Conservation (phyloP, 495 filamentous ascomycete species). For the Xylaria flabelliformis region DNA sequence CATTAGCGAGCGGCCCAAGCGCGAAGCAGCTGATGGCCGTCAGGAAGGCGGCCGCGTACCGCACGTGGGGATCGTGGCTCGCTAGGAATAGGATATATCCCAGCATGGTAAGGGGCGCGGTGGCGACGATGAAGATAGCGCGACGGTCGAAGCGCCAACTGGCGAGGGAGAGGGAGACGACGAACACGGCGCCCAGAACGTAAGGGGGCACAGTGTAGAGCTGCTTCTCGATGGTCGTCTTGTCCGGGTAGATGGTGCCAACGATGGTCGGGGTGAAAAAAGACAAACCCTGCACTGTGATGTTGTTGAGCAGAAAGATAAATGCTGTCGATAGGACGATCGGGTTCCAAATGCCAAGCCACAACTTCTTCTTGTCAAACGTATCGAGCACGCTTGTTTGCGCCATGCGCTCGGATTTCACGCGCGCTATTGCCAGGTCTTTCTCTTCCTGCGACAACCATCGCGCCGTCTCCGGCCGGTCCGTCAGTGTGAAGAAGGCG, state of each 20-base stretch:
- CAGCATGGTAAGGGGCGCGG: slow-evolving; percentile 63
- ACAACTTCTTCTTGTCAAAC: slow-evolving; percentile 66
- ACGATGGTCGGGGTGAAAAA: slow-evolving; percentile 80
- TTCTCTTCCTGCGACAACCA: slow-evolving; percentile 66
- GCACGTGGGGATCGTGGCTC: slow-evolving; percentile 54
- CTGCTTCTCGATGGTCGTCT: slow-evolving; percentile 63
- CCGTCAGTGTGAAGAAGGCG: slow-evolving; percentile 63
- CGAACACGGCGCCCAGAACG: slow-evolving; percentile 71
- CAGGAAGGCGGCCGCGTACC: slow-evolving; percentile 77
- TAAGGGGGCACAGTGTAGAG: slow-evolving; percentile 77
- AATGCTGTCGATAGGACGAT: slow-evolving; percentile 70
- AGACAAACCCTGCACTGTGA: slow-evolving; percentile 76
- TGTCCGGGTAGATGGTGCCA: slow-evolving; percentile 66
- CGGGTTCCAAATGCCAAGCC: slow-evolving; percentile 65
- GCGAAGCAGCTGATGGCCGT: slow-evolving; percentile 73
- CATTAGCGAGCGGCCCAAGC: slow-evolving; percentile 68
- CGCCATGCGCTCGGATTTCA: slow-evolving; percentile 68
- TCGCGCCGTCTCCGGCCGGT: slow-evolving; percentile 62
- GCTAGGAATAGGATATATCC: slow-evolving; percentile 79
- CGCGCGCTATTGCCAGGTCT: slow-evolving; percentile 58
- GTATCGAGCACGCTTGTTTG: slow-evolving; percentile 70
- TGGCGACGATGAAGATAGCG: slow-evolving; percentile 69
- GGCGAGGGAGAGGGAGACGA: slow-evolving; percentile 64
- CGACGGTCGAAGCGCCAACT: slow-evolving; percentile 64
- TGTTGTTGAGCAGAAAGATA: slow-evolving; percentile 73